These are phyloP conservation scores for Rhizoctonia solani DNA, from an alignment of 1,284 basidiomycete genomes.

Conservation along the genomic window DNA sequence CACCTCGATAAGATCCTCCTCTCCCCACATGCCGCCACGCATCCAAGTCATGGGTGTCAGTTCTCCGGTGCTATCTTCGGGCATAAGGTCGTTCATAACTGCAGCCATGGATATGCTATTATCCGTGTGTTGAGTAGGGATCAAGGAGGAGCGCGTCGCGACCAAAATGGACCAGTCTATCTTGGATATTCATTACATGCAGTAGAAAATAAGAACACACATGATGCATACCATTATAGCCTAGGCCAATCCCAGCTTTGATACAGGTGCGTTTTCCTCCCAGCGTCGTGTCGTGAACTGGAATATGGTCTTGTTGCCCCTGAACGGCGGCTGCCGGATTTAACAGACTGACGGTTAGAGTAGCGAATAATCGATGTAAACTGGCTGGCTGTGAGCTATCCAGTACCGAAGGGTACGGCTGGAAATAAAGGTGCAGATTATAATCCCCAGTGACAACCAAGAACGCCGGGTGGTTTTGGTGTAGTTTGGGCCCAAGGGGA, in stretches of 20 bases:
- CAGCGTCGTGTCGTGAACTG: constrained; percentile 35
- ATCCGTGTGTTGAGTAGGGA: constrained; percentile 46
- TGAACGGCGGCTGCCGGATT: constrained; percentile 13
- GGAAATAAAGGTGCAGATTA: constrained; percentile 26
- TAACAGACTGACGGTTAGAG: constrained; percentile 9
- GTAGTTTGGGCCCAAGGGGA: constrained; percentile 49
- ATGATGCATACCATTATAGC: constrained; percentile 59
- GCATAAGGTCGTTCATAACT: constrained; percentile 40
- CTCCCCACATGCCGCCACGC: constrained; percentile 63
- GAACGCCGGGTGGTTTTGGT: constrained; percentile 56
- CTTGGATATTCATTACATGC: constrained; percentile 1
- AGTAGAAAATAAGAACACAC: neutral
- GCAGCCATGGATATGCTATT: constrained; percentile 40
- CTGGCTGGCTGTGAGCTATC: neutral
- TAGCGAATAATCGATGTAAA: constrained; percentile 1
- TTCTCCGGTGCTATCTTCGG: constrained; percentile 54
- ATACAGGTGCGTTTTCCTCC: constrained; percentile 57
- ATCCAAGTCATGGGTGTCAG: constrained; percentile 48
- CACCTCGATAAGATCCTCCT: constrained; percentile 63
- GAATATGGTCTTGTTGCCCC: constrained; percentile 3
- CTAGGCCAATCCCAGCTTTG: constrained; percentile 64
- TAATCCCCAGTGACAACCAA: constrained; percentile 62
- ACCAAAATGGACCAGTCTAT: constrained; percentile 64
- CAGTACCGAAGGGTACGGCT: neutral
- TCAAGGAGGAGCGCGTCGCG: constrained; percentile 61